A percentile compares a stretch with the other conserved stretches of the same genome.
These are phyloP conservation scores for Tremella yokohamensis DNA, from an alignment of 768 basidiomycete genomes.

Conservation along the genomic window DNA sequence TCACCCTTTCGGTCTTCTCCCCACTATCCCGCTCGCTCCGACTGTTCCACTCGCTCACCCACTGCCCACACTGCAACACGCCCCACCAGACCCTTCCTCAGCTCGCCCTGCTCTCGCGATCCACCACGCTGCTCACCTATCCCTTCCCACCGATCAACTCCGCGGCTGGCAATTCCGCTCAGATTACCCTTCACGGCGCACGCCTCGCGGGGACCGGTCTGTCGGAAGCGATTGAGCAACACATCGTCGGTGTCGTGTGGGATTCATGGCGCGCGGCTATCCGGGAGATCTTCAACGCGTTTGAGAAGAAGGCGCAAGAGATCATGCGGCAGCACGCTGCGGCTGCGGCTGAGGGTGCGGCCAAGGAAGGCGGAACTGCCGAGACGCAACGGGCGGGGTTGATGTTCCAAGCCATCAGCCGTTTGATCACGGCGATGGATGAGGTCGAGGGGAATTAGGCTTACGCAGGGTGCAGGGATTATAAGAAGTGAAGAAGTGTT, in stretches of 20 bases:
- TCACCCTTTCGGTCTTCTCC: constrained; percentile 36
- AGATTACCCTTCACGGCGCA: constrained; percentile 44
- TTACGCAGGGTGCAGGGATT: not conserved
- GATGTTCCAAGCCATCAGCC: constrained; percentile 46
- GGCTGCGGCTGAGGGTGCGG: not conserved
- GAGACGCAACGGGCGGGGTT: constrained; percentile 46
- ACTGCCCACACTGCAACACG: constrained; percentile 32
- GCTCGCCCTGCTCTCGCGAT: constrained; percentile 42
- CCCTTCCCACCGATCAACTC: constrained; percentile 42
- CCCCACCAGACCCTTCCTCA: constrained; percentile 46
- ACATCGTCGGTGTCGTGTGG: constrained; percentile 47
- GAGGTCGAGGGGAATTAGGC: constrained; percentile 39
- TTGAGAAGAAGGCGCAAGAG: constrained; percentile 45
- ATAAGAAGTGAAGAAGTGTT: not conserved
- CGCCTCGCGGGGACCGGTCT: constrained; percentile 41
- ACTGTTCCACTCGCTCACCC: constrained; percentile 35
- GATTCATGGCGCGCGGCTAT: constrained; percentile 42
- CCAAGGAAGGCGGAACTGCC: constrained; percentile 10
- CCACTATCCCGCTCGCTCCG: constrained; percentile 40
- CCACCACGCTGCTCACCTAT: constrained; percentile 46
- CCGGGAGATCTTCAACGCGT: constrained; percentile 35
- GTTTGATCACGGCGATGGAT: constrained; percentile 45
- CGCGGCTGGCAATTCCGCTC: constrained; percentile 28
- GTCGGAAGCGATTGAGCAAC: constrained; percentile 42
- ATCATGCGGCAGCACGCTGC: constrained; percentile 21